A percentile compares a stretch with the other conserved stretches of the same genome.
Evolutionary conservation across 208 protist species (phyloP).

Genomic region (Borovskyia barvae): DNA sequence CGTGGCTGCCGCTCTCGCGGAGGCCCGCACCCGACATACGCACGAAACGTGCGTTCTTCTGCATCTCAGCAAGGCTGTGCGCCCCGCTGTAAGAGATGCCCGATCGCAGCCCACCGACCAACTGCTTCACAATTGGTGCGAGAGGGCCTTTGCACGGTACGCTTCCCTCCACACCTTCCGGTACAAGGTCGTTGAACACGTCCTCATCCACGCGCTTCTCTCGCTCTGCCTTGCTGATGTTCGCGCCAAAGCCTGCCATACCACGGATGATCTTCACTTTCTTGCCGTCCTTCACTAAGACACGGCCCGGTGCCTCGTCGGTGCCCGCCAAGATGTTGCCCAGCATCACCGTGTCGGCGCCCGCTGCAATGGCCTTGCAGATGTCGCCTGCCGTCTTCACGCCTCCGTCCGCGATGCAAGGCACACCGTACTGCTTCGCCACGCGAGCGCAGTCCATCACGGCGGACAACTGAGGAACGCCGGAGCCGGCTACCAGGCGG

Average conservation of each 20-base stretch:
- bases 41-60: constrained; percentile 72
- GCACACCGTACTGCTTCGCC: constrained; percentile 62
- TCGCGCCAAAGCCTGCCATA: constrained; percentile 90
- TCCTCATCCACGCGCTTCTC: constrained; percentile 78
- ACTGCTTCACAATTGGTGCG: constrained; percentile 74
- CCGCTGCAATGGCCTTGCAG: constrained; percentile 87
- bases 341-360: constrained; percentile 88
- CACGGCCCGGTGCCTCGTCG: constrained; percentile 83
- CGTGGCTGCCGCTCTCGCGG: constrained; percentile 86
- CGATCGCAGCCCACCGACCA: constrained; percentile 86
- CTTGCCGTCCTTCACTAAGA: constrained; percentile 89
- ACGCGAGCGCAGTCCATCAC: constrained; percentile 74
- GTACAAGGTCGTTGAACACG: constrained; percentile 85
- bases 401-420: constrained; percentile 91
- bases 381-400: constrained; percentile 83
- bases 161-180: constrained; percentile 88
- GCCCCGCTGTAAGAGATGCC: constrained; percentile 91
- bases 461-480: constrained; percentile 87
- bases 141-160: constrained; percentile 84
- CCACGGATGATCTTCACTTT: constrained; percentile 92
- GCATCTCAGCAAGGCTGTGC: constrained; percentile 77
- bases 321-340: constrained; percentile 90
- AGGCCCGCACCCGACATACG: constrained; percentile 82
- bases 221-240: constrained; percentile 89
- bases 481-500: constrained; percentile 79